Evolutionary conservation across 345 rosid species (phyloP).

Genomic region (Aquilaria yunnanensis): DNA sequence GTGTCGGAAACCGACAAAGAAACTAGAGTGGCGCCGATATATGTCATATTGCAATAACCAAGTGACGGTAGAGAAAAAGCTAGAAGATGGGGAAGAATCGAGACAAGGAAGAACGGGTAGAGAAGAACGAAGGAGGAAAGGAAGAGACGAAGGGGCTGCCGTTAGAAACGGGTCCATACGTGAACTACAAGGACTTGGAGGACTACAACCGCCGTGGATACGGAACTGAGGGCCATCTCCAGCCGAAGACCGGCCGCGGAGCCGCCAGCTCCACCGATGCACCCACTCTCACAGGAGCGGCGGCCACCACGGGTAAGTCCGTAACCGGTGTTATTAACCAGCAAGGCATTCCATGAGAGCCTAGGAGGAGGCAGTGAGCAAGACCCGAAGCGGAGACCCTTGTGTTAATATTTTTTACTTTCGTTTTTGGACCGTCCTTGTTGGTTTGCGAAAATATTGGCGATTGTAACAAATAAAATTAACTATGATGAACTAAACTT

Average conservation of each 20-base stretch:
- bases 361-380: not conserved
- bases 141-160: slow-evolving; percentile 23
- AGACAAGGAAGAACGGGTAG: not conserved
- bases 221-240: slow-evolving; percentile 53
- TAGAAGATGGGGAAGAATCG: too few relatives aligned
- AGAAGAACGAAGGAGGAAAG: slow-evolving; percentile 7
- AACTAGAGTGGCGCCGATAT: too few relatives aligned
- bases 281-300: slow-evolving; percentile 49
- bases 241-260: slow-evolving; percentile 48
- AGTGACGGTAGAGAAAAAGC: too few relatives aligned
- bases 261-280: slow-evolving; percentile 69
- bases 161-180: slow-evolving; percentile 32
- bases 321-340: slow-evolving; percentile 21
- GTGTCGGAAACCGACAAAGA: too few relatives aligned
- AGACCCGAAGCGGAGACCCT: not conserved
- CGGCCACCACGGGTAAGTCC: slow-evolving; percentile 17
- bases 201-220: slow-evolving; percentile 48
- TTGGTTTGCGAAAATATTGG: too few relatives aligned
- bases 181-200: slow-evolving; percentile 32
- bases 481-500: too few relatives aligned
- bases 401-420: too few relatives aligned
- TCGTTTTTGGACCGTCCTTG: too few relatives aligned
- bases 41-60: too few relatives aligned
- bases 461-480: too few relatives aligned
- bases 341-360: slow-evolving; percentile 20